Evolutionary conservation across 73 alveolate species (phyloP), one percentile per base, ranked within the genome.

Genomic region (Stentor coeruleus): DNA sequence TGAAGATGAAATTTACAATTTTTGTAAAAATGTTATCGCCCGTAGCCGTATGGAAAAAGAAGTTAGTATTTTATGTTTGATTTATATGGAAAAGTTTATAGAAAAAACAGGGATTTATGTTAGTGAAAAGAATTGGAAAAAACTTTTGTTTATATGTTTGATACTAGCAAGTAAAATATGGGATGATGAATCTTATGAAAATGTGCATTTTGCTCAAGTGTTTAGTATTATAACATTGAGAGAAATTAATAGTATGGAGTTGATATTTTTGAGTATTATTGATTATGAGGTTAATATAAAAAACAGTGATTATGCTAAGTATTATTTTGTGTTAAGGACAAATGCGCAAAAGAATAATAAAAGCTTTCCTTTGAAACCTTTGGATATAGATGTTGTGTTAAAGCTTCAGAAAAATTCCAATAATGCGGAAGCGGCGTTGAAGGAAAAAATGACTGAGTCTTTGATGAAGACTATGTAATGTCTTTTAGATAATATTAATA

Each of bases 101-200:
- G 94, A 95, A 59, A 91, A 94, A 87, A 66, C 98, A 36, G 99
- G 99, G 40, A 84, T 97, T 11, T 85, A 93, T 36, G 81, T 98
- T 86, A 97, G 95, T 49, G 98, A 97, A 39, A 92, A 97, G 90
- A 98, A 98, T 79, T 98, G 99, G 99, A 97, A 96, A 89, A 90
- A 99, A 74, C 89, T 98, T 36, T 83, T 96, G 31, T 82, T 97
- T 74, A 93, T 94, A 3, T 88, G 99, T 6, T 86, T 97, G 84
- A 92, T 97, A 73, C 84, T 97, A 49, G 99, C 99, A 31, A 90
- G 99, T 30, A 97, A 97, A 82, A 94, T 98, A 35, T 98, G 99
- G 99, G 99, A 98, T 82, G 99, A 98, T 87, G 99, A 97, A 80
- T 97, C 99, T 33, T 93, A 96, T 76, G 99, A 98, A 88, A 98